Percentiles rank a stretch among this genome's conserved stretches.
Conservation (phyloP, 2,329 filamentous ascomycete genomes). For the Aspergillus novofumigatus region DNA sequence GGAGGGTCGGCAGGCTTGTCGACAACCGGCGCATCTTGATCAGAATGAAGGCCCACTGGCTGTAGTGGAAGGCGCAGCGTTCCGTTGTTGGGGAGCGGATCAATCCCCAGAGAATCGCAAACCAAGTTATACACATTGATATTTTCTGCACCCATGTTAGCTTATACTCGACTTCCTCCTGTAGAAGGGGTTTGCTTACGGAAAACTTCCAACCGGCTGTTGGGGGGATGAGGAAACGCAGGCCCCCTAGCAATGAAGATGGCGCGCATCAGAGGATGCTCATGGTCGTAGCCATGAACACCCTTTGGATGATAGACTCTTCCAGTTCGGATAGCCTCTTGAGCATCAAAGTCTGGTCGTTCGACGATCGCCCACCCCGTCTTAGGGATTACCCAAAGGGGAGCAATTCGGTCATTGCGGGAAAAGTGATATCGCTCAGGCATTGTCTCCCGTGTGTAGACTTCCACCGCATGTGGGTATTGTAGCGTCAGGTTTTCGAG, state of each 20-base stretch:
- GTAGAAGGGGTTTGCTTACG: conserved; percentile 56
- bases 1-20: conserved; percentile 34
- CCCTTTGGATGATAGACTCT: conserved; percentile 74
- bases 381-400: conserved; percentile 89
- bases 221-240: conserved; percentile 80
- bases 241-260: conserved; percentile 92
- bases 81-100: conserved; percentile 77
- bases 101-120: conserved; percentile 77
- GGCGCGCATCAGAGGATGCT: conserved; percentile 91
- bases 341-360: conserved; percentile 71
- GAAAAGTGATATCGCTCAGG: conserved; percentile 88
- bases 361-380: conserved; percentile 89
- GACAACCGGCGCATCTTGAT: conserved; percentile 28
- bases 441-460: conserved; percentile 86
- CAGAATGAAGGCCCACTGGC: conserved; percentile 43
- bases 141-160: conserved; percentile 61
- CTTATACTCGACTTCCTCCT: not conserved
- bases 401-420: conserved; percentile 83
- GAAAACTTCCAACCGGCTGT: conserved; percentile 74
- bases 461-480: conserved; percentile 63
- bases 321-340: conserved; percentile 60
- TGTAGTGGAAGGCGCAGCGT: conserved; percentile 58
- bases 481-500: conserved; percentile 54
- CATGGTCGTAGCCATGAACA: conserved; percentile 90
- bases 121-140: conserved; percentile 92